These are phyloP conservation scores for Butyriboletus appendiculatus DNA, from an alignment of 1,284 basidiomycete species.

Conservation along the genomic window DNA sequence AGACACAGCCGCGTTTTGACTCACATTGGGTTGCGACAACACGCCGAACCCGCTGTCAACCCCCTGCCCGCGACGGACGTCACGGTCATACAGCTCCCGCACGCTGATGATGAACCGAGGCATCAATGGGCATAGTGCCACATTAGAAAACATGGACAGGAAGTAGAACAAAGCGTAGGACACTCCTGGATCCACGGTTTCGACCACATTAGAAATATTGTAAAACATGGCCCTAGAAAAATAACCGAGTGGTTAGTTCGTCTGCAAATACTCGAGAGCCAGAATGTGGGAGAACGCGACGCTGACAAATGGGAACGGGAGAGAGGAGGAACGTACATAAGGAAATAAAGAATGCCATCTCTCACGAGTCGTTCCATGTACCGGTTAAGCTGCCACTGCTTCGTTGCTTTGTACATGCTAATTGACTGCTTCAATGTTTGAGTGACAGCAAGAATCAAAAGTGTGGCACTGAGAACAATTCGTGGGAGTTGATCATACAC, in stretches of 20 bases:
- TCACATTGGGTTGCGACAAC: not conserved
- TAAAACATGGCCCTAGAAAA: not conserved
- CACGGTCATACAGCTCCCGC: constrained; percentile 10
- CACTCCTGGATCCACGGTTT: too few relatives aligned
- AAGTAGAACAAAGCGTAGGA: not conserved
- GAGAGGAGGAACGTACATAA: too few relatives aligned
- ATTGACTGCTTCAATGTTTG: too few relatives aligned
- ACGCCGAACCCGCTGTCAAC: constrained; percentile 9
- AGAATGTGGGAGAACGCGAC: not conserved
- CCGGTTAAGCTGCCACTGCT: too few relatives aligned
- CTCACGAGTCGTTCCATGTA: too few relatives aligned
- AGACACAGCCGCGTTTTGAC: not conserved
- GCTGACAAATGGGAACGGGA: too few relatives aligned
- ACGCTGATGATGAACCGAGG: constrained; percentile 12
- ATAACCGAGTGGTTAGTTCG: not conserved
- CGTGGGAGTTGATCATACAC: too few relatives aligned
- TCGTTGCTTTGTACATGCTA: too few relatives aligned
- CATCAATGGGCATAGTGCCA: not conserved
- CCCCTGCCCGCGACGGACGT: not conserved
- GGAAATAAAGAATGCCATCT: too few relatives aligned
- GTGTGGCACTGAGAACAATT: too few relatives aligned
- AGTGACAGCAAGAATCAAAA: too few relatives aligned
- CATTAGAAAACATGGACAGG: not conserved
- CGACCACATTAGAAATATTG: not conserved
- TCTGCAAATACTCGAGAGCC: not conserved